These are phyloP conservation scores for Cutaneotrichosporon sp. DNA, from an alignment of 1,284 basidiomycete species.

Conservation along the genomic window DNA sequence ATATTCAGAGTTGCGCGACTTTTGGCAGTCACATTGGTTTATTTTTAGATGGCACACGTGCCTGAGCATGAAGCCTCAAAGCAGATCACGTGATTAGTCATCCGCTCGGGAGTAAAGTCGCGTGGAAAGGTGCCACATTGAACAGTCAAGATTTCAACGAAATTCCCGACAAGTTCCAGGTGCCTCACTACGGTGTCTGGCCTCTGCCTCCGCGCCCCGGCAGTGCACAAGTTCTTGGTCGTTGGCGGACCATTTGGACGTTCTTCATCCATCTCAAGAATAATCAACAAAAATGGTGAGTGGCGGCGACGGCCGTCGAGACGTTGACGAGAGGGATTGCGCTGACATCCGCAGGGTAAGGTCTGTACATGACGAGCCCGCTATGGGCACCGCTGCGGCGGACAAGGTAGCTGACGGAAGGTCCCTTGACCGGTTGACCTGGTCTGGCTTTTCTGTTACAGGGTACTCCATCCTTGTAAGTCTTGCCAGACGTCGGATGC, in stretches of 20 bases:
- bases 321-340: not conserved
- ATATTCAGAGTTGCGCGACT: too few relatives aligned
- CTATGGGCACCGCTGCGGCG: not conserved
- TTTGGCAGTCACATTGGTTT: too few relatives aligned
- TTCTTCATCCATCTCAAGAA: constrained; percentile 6
- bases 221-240: too few relatives aligned
- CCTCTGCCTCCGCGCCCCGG: too few relatives aligned
- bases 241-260: not conserved
- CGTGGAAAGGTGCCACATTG: too few relatives aligned
- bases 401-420: constrained; percentile 39
- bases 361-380: constrained; percentile 10
- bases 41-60: too few relatives aligned
- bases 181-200: too few relatives aligned
- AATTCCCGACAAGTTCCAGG: too few relatives aligned
- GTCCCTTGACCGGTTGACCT: constrained; percentile 52
- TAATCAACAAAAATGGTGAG: constrained; percentile 12
- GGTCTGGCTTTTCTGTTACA: constrained; percentile 57
- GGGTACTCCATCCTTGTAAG: constrained; percentile 83
- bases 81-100: too few relatives aligned
- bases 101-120: too few relatives aligned
- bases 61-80: too few relatives aligned
- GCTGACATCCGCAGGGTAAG: constrained; percentile 16
- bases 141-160: too few relatives aligned
- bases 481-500: not conserved
- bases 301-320: not conserved